A percentile compares a stretch with the other conserved stretches of the same genome.
Evolutionary conservation across 2,329 filamentous ascomycete species (phyloP).

Genomic region (Clonostachys chloroleuca): DNA sequence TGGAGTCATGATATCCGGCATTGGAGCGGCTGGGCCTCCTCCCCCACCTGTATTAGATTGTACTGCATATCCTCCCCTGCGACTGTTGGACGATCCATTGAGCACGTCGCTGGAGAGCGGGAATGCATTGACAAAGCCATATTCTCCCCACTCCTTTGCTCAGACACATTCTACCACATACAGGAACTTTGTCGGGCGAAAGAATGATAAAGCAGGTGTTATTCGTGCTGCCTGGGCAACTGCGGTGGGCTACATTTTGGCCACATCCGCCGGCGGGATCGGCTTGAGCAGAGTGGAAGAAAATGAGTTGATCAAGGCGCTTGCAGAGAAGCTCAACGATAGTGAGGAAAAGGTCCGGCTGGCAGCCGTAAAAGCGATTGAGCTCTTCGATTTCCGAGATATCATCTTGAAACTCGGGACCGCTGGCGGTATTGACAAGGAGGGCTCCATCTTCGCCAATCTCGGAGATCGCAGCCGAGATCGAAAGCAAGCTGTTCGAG

Average conservation of each 20-base stretch:
- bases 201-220: slow-evolving; percentile 77
- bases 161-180: slow-evolving; percentile 77
- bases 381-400: slow-evolving; percentile 74
- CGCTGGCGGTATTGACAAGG: slow-evolving; percentile 68
- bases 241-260: slow-evolving; percentile 77
- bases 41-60: slow-evolving; percentile 70
- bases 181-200: slow-evolving; percentile 77
- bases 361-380: slow-evolving; percentile 81
- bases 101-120: slow-evolving; percentile 31
- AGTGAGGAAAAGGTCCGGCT: slow-evolving; percentile 87
- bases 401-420: slow-evolving; percentile 78
- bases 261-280: slow-evolving; percentile 88
- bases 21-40: slow-evolving; percentile 85
- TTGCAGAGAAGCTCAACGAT: slow-evolving; percentile 81
- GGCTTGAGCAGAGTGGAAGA: slow-evolving; percentile 84
- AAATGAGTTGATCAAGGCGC: slow-evolving; percentile 63
- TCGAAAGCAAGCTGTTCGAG: slow-evolving; percentile 73
- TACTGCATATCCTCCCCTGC: slow-evolving; percentile 76
- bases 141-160: slow-evolving; percentile 85
- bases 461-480: slow-evolving; percentile 88
- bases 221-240: slow-evolving; percentile 87
- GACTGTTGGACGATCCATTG: slow-evolving; percentile 49
- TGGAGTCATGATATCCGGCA: slow-evolving; percentile 90
- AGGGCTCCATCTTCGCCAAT: slow-evolving; percentile 74
- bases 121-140: slow-evolving; percentile 72